phyloP scores from a whole-genome alignment of 352 stramenopile species.

The Pythium grandisporangium region DNA sequence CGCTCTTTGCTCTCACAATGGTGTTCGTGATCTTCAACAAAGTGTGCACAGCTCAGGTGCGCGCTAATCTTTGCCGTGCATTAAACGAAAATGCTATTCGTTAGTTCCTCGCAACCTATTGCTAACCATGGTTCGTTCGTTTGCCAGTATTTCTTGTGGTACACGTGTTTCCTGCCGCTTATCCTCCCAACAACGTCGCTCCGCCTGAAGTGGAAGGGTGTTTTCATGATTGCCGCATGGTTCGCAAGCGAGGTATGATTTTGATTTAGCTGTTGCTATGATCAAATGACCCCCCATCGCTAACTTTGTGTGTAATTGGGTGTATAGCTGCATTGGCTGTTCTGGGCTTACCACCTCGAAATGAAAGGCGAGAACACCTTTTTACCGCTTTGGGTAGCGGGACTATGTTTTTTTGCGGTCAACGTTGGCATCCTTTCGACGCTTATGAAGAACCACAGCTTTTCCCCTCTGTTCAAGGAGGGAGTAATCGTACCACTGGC shows the following conservation, averaged over 20 bases:
- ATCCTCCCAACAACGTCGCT: conserved; percentile 69
- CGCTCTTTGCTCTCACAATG: conserved; percentile 96
- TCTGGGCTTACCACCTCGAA: conserved; percentile 85
- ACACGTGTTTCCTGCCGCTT: conserved; percentile 88
- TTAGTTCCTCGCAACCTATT: background rate
- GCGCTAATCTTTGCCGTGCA: background rate
- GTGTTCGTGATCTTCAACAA: conserved; percentile 99
- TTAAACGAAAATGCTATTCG: too few species aligned
- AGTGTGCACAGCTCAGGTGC: conserved; percentile 82
- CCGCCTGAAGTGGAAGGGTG: conserved; percentile 50
- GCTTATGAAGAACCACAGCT: conserved; percentile 58
- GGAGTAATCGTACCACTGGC: conserved; percentile 33
- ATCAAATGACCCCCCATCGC: too few species aligned
- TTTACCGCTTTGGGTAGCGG: conserved; percentile 78
- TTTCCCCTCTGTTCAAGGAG: conserved; percentile 42
- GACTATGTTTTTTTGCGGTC: conserved; percentile 83
- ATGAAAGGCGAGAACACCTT: conserved; percentile 89
- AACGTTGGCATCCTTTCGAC: conserved; percentile 78
- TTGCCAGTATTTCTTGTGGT: conserved; percentile 99
- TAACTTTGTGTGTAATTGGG: too few species aligned
- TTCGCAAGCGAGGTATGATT: conserved; percentile 62
- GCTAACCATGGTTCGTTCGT: conserved; percentile 17
- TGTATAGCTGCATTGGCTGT: conserved; percentile 84
- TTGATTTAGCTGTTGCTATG: too few species aligned
- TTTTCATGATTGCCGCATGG: conserved; percentile 57